Conservation (phyloP, 2,329 filamentous ascomycete genomes). For the Cladosporium sp. region DNA sequence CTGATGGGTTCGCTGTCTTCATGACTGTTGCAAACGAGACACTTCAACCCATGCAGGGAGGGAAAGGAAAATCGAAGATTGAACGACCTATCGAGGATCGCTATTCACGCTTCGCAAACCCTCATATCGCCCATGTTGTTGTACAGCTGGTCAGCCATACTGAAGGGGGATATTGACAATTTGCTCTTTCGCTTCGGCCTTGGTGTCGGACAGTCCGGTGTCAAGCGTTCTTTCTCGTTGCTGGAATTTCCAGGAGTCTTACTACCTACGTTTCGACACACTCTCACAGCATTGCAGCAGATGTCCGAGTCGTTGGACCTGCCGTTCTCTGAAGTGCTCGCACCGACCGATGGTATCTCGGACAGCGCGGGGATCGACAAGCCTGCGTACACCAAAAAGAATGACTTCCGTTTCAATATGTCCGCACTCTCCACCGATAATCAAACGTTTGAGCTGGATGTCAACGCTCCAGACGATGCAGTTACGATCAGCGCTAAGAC, state of each 20-base stretch:
- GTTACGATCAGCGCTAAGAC: conserved; percentile 31
- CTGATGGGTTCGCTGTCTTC: conserved; percentile 24
- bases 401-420: conserved; percentile 47
- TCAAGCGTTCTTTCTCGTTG: conserved; percentile 28
- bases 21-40: conserved; percentile 13
- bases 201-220: background rate
- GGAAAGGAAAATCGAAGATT: background rate
- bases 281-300: conserved; percentile 49
- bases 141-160: conserved; percentile 3
- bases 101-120: background rate
- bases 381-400: conserved; percentile 46
- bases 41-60: background rate
- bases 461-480: conserved; percentile 18
- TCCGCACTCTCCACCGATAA: conserved; percentile 16
- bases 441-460: conserved; percentile 20
- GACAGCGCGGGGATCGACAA: conserved; percentile 32
- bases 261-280: conserved; percentile 52
- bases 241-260: conserved; percentile 59
- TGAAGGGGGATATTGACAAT: conserved; percentile 1
- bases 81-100: background rate
- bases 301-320: conserved; percentile 35
- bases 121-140: background rate
- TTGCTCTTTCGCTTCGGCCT: conserved; percentile 1
- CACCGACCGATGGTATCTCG: conserved; percentile 17
- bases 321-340: conserved; percentile 28